Evolutionary conservation across 202 grass and related monocot genomes (phyloP).

Genomic region (Sporobolus alterniflorus): DNA sequence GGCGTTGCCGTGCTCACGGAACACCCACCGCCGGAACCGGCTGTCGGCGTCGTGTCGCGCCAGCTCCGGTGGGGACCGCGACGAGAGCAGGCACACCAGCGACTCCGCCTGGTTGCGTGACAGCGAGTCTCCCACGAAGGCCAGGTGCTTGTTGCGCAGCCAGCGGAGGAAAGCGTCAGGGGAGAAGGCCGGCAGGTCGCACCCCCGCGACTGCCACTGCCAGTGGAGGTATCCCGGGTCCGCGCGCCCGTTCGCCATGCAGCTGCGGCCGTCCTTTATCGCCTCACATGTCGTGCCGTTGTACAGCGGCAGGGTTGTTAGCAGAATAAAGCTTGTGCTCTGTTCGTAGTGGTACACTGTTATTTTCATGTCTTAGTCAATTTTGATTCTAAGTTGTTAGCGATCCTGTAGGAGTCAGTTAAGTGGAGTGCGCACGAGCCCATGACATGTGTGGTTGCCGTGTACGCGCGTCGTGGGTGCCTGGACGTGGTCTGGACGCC

Average conservation of each 20-base stretch:
- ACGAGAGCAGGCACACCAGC: constrained; percentile 80
- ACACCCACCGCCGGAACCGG: constrained; percentile 72
- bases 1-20: constrained; percentile 64
- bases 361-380: too few relatives aligned
- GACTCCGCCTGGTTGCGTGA: constrained; percentile 93
- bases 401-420: too few relatives aligned
- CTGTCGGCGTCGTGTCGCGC: constrained; percentile 48
- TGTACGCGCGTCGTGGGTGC: too few relatives aligned
- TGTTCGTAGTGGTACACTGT: too few relatives aligned
- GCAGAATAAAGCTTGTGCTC: too few relatives aligned
- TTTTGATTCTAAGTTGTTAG: too few relatives aligned
- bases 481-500: too few relatives aligned
- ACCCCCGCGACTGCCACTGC: constrained; percentile 71
- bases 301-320: constrained; percentile 50
- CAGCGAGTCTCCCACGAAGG: constrained; percentile 87
- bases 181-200: constrained; percentile 76
- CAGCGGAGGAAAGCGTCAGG: constrained; percentile 53
- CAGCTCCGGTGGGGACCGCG: constrained; percentile 37
- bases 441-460: too few relatives aligned
- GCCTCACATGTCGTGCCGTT: constrained; percentile 71
- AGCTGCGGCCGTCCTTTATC: constrained; percentile 85
- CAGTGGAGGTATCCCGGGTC: constrained; percentile 86
- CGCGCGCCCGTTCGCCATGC: constrained; percentile 70
- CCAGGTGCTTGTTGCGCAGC: constrained; percentile 62
- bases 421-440: too few relatives aligned